phyloP scores from a whole-genome alignment of 2,329 filamentous ascomycete genomes.

The Fusarium coffeatum region DNA sequence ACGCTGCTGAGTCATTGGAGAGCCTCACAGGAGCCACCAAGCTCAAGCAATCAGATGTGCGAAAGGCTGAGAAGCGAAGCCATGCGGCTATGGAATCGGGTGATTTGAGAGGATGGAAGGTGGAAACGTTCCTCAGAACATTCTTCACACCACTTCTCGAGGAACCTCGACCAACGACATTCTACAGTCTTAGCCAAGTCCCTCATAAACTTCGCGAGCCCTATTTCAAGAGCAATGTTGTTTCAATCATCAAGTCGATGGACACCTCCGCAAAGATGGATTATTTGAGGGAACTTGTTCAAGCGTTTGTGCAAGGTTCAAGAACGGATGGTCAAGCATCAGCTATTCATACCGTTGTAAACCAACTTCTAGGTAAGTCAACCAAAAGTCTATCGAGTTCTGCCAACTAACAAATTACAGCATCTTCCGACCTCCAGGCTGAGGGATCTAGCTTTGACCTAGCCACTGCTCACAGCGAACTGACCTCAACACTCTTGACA shows the following conservation, averaged over 20 bases:
- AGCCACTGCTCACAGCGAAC: conserved; percentile 55
- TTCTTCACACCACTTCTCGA: conserved; percentile 51
- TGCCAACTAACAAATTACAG: conserved; percentile 41
- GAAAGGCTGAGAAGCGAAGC: conserved; percentile 53
- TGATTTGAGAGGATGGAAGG: conserved; percentile 58
- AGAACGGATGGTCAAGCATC: conserved; percentile 56
- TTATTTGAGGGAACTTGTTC: conserved; percentile 56
- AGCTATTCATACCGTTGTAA: conserved; percentile 58
- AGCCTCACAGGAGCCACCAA: conserved; percentile 38
- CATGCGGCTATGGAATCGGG: conserved; percentile 50
- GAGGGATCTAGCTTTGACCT: conserved; percentile 53
- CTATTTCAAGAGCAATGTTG: conserved; percentile 51
- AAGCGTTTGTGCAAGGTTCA: conserved; percentile 46
- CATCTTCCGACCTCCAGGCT: conserved; percentile 45
- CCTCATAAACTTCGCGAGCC: conserved; percentile 47
- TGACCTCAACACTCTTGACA: conserved; percentile 52
- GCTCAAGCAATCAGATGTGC: conserved; percentile 49
- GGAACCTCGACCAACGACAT: conserved; percentile 50
- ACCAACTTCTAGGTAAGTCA: conserved; percentile 54
- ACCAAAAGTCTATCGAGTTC: not conserved
- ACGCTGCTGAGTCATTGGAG: conserved; percentile 46
- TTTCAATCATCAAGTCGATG: conserved; percentile 50
- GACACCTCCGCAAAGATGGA: conserved; percentile 49
- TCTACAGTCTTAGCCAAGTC: conserved; percentile 48
- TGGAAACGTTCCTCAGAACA: conserved; percentile 57